Base-by-base conservation (phyloP, 495 filamentous ascomycete genomes). In the Penicillium parvum region DNA sequence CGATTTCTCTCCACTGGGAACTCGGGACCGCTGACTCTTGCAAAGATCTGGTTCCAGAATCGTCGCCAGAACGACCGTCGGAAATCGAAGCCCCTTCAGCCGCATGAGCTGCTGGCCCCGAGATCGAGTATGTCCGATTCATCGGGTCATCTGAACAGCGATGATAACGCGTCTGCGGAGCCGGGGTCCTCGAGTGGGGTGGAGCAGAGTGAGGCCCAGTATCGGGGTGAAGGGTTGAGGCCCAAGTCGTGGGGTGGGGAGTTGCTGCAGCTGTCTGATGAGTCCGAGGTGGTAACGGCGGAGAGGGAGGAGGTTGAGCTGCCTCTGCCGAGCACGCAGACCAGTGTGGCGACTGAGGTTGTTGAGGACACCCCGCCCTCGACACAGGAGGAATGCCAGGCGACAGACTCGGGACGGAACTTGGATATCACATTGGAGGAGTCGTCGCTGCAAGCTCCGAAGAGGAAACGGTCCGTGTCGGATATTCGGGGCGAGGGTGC, bases 31-130 rank as follows among this genome's bases (percentile, higher is more conserved):
- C 47, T 50, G 15, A 47, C 32, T 45, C 34, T 37, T 43, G 21
- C 8, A 37, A 61, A 98, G 92, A 96, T 99, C 53, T 99, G 94
- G 94, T 99, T 99, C 66, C 94, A 97, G 60, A 99, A 99, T 55
- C 82, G 90, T 60, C 79, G 94, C 47, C 94, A 99, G 61, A 95
- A 90, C 66, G 84, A 90, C 55, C 81, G 94, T 41, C 80, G 94
- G 43, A 95, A 91, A 71, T 86, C 89, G 40, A 85, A 88, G 47
- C 92, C 92, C 18, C 72, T 96, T 14, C 76, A 88, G 20, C 82
- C 86, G 16, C 82, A 94, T 55, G 88, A 95, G 63, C 77, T 94
- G 19, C 72, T 79, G 9, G 76, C 74, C 19, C 75, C 82, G 15
- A 68, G 69, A 44, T 76, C 73, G 19, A 55, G 47, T 43, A 50